These are phyloP conservation scores for Teratosphaeria epicoccoides DNA, from an alignment of 2,329 filamentous ascomycete species.

Conservation along the genomic window DNA sequence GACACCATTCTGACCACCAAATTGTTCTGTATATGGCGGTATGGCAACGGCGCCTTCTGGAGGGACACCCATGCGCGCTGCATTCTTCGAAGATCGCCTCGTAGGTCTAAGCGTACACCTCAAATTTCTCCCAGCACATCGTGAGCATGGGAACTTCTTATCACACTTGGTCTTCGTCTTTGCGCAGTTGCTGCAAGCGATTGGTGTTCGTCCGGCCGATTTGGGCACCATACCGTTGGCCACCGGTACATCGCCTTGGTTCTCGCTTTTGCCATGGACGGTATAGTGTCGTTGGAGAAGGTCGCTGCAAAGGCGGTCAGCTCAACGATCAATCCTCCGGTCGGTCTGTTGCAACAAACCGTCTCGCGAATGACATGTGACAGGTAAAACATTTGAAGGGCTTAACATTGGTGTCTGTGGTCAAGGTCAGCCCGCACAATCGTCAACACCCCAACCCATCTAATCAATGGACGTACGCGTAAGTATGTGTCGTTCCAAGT, in stretches of 20 bases:
- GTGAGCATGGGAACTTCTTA: slow-evolving; percentile 44
- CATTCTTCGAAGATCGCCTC: slow-evolving; percentile 37
- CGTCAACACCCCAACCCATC: neutral
- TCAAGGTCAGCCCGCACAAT: slow-evolving; percentile 5
- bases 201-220: slow-evolving; percentile 41
- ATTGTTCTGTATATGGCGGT: slow-evolving; percentile 15
- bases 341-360: slow-evolving; percentile 27
- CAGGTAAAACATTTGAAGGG: slow-evolving; percentile 46
- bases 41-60: slow-evolving; percentile 19
- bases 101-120: slow-evolving; percentile 39
- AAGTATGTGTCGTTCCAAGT: slow-evolving; percentile 42
- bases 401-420: slow-evolving; percentile 43
- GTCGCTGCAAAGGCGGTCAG: slow-evolving; percentile 29
- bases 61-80: slow-evolving; percentile 25
- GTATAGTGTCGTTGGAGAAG: slow-evolving; percentile 43
- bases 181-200: slow-evolving; percentile 43
- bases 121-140: slow-evolving; percentile 40
- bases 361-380: slow-evolving; percentile 44
- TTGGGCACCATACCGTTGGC: slow-evolving; percentile 42
- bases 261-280: slow-evolving; percentile 40
- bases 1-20: slow-evolving; percentile 10
- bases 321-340: neutral
- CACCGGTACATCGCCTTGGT: slow-evolving; percentile 38
- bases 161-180: slow-evolving; percentile 47
- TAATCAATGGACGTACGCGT: slow-evolving; percentile 32